Evolutionary conservation across 176 grass and related monocot species (phyloP).

Genomic region (Zea luxurians): DNA sequence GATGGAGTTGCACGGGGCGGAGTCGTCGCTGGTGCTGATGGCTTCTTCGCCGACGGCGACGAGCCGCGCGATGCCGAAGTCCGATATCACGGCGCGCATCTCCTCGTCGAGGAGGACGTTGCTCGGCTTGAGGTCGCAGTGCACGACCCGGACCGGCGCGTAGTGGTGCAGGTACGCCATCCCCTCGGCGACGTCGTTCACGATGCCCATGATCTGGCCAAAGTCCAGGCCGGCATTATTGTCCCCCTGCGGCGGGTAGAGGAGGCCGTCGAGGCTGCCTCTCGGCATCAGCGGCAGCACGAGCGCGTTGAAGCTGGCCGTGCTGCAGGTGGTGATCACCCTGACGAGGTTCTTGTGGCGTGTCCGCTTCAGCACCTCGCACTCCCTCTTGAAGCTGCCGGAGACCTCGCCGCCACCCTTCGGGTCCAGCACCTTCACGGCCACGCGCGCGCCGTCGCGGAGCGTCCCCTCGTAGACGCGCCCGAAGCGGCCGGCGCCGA

Average conservation of each 20-base stretch:
- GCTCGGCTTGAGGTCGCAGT: slow-evolving; percentile 91
- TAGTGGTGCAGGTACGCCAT: slow-evolving; percentile 93
- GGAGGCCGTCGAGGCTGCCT: slow-evolving; percentile 70
- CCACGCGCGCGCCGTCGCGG: slow-evolving; percentile 51
- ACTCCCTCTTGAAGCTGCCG: slow-evolving; percentile 77
- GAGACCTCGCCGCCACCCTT: slow-evolving; percentile 59
- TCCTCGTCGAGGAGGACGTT: slow-evolving; percentile 76
- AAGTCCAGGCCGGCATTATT: slow-evolving; percentile 26
- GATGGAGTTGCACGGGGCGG: slow-evolving; percentile 71
- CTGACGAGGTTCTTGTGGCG: slow-evolving; percentile 76
- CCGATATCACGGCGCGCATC: slow-evolving; percentile 78
- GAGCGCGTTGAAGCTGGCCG: slow-evolving; percentile 69
- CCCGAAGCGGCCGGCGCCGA: slow-evolving; percentile 61
- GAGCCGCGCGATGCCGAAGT: slow-evolving; percentile 81
- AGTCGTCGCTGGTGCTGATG: slow-evolving; percentile 36
- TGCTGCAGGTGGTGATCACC: slow-evolving; percentile 87
- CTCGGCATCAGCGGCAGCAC: slow-evolving; percentile 77
- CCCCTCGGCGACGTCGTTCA: slow-evolving; percentile 78
- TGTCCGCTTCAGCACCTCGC: slow-evolving; percentile 64
- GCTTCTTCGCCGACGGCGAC: slow-evolving; percentile 41
- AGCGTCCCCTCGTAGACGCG: slow-evolving; percentile 74
- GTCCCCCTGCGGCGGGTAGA: slow-evolving; percentile 40
- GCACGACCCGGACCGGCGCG: slow-evolving; percentile 71
- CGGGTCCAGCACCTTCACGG: slow-evolving; percentile 79
- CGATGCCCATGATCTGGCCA: slow-evolving; percentile 57